phyloP scores from a whole-genome alignment of 176 grass and related monocot species.

The Musa schizocarpa region DNA sequence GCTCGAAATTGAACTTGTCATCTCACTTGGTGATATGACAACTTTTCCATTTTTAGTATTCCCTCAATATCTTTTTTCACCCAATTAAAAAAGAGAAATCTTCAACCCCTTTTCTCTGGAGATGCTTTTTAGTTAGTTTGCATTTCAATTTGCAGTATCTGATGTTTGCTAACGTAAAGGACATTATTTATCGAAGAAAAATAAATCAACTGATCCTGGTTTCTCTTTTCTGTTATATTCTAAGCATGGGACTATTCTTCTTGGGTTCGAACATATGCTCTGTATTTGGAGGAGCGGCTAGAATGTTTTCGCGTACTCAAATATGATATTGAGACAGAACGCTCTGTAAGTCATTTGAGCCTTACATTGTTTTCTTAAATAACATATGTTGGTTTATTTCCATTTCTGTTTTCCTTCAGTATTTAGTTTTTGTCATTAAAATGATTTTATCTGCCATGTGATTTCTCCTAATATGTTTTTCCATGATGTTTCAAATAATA shows the following conservation, averaged over 20 bases:
- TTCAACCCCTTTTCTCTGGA: too few relatives aligned
- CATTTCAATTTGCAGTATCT: not conserved
- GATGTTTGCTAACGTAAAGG: not conserved
- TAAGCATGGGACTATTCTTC: slow-evolving; percentile 39
- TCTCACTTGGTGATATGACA: not conserved
- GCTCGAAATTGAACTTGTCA: not conserved
- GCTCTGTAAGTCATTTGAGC: not conserved
- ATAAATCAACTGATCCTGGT: not conserved
- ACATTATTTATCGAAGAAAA: not conserved
- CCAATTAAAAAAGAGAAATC: too few relatives aligned
- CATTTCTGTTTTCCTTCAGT: not conserved
- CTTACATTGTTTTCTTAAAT: not conserved
- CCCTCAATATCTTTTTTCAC: not conserved
- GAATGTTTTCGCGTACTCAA: slow-evolving; percentile 36
- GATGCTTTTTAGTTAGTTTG: not conserved
- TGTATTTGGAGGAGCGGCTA: slow-evolving; percentile 35
- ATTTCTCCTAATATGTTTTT: too few relatives aligned
- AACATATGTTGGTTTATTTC: not conserved
- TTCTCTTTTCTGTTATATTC: slow-evolving; percentile 5
- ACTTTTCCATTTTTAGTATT: not conserved
- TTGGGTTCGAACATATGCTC: slow-evolving; percentile 44
- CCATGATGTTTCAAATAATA: too few relatives aligned
- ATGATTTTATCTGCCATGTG: too few relatives aligned
- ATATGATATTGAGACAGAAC: slow-evolving; percentile 22
- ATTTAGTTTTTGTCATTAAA: too few relatives aligned